These are phyloP conservation scores for Marchantia paleacea DNA, from an alignment of 225 moss, liverwort and hornwort species.

Conservation along the genomic window DNA sequence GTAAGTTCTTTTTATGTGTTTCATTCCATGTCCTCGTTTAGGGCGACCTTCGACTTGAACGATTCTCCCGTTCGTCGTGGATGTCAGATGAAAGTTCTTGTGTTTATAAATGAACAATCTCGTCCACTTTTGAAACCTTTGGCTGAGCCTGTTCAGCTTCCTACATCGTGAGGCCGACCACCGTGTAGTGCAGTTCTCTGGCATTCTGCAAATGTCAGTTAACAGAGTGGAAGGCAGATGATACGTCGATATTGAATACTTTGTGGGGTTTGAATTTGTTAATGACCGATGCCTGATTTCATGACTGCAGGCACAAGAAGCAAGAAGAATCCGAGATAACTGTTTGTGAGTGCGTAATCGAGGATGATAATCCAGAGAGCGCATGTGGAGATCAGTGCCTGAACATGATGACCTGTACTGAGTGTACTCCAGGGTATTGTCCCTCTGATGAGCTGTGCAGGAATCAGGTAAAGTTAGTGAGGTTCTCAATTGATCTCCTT, in stretches of 20 bases:
- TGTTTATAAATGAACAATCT: no score
- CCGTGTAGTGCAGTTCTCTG: no score
- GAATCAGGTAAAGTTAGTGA: slow-evolving; percentile 42
- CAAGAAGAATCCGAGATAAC: slow-evolving; percentile 46
- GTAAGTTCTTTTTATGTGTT: slow-evolving; percentile 6
- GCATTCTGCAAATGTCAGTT: background rate
- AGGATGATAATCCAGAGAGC: slow-evolving; percentile 28
- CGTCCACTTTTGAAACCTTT: no score
- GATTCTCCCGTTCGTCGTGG: background rate
- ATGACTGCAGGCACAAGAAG: slow-evolving; percentile 40
- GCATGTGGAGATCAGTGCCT: slow-evolving; percentile 46
- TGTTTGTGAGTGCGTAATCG: slow-evolving; percentile 46
- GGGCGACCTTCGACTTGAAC: background rate
- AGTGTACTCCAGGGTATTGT: slow-evolving; percentile 49
- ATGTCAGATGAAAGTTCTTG: background rate
- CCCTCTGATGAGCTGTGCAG: slow-evolving; percentile 47
- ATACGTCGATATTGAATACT: background rate
- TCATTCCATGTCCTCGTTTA: background rate
- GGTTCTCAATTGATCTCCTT: background rate
- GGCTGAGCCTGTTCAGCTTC: no score
- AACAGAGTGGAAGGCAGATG: background rate
- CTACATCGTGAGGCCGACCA: no score
- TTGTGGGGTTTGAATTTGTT: background rate
- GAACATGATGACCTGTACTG: slow-evolving; percentile 41
- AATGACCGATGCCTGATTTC: background rate